Evolutionary conservation across 345 rosid genomes (phyloP).

Genomic region (Noccaea caerulescens): DNA sequence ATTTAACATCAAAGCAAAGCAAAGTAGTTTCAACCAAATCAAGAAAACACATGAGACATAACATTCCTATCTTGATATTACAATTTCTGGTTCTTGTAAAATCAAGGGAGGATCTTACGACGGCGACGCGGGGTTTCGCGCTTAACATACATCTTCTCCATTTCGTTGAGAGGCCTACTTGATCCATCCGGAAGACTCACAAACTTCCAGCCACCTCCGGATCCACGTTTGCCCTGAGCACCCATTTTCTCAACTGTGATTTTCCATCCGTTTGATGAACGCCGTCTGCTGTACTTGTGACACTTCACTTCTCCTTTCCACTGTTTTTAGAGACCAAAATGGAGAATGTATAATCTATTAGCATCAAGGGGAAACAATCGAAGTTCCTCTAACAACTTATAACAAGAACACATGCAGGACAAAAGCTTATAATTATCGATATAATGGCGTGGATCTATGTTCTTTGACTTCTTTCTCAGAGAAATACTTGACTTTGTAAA

Average conservation of each 20-base stretch:
- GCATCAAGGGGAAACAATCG: constrained; percentile 11
- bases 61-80: constrained; percentile 25
- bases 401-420: not conserved
- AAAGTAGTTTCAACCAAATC: constrained; percentile 12
- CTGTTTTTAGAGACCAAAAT: constrained; percentile 47
- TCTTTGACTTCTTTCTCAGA: not conserved
- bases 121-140: constrained; percentile 87
- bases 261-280: constrained; percentile 83
- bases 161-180: constrained; percentile 75
- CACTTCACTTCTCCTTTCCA: constrained; percentile 75
- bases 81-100: constrained; percentile 12
- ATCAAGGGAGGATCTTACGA: constrained; percentile 77
- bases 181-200: constrained; percentile 93
- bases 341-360: not conserved
- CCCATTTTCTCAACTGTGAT: constrained; percentile 88
- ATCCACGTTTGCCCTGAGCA: constrained; percentile 76
- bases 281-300: constrained; percentile 88
- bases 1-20: constrained; percentile 22
- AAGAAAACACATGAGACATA: constrained; percentile 17
- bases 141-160: constrained; percentile 79
- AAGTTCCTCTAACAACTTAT: not conserved
- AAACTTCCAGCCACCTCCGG: constrained; percentile 94
- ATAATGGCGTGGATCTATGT: not conserved
- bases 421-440: not conserved
- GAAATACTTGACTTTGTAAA: not conserved